Conservation (phyloP, 208 protist genomes). For the Trypanosoma caninum region DNA sequence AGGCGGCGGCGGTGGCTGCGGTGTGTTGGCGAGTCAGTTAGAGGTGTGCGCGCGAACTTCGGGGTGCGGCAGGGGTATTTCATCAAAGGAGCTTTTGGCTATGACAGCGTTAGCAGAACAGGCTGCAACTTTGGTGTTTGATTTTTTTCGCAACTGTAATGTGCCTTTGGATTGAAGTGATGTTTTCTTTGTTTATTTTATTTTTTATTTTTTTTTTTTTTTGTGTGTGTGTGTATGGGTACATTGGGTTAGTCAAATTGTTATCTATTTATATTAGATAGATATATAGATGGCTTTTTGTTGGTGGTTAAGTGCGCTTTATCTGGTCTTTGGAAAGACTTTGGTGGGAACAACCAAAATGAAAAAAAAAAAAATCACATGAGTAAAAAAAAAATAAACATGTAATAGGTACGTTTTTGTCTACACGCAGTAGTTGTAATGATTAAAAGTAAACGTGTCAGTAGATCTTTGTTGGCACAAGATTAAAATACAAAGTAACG, state of each 20-base stretch:
- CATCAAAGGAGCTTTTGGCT: constrained; percentile 28
- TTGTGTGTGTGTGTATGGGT: constrained; percentile 9
- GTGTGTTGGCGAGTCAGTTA: constrained; percentile 43
- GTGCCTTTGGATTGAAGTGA: constrained; percentile 36
- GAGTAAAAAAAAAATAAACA: too few species aligned
- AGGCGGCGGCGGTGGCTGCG: constrained; percentile 26
- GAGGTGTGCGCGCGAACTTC: constrained; percentile 13
- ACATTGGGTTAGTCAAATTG: not conserved
- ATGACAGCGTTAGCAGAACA: constrained; percentile 63
- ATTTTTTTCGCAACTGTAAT: constrained; percentile 75
- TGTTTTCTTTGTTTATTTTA: constrained; percentile 25
- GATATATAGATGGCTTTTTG: too few species aligned
- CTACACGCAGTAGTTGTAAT: too few species aligned
- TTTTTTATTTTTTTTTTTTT: constrained; percentile 28
- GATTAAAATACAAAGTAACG: too few species aligned
- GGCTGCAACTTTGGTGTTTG: constrained; percentile 56
- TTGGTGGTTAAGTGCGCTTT: too few species aligned
- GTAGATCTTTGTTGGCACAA: too few species aligned
- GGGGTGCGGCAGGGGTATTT: constrained; percentile 4
- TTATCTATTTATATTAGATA: too few species aligned
- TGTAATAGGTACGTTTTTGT: too few species aligned
- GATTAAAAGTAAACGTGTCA: too few species aligned
- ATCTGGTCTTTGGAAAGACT: too few species aligned
- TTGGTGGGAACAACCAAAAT: too few species aligned
- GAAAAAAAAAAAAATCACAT: too few species aligned